Conservation (phyloP, 768 basidiomycete genomes). For the Boletus subparvulus region DNA sequence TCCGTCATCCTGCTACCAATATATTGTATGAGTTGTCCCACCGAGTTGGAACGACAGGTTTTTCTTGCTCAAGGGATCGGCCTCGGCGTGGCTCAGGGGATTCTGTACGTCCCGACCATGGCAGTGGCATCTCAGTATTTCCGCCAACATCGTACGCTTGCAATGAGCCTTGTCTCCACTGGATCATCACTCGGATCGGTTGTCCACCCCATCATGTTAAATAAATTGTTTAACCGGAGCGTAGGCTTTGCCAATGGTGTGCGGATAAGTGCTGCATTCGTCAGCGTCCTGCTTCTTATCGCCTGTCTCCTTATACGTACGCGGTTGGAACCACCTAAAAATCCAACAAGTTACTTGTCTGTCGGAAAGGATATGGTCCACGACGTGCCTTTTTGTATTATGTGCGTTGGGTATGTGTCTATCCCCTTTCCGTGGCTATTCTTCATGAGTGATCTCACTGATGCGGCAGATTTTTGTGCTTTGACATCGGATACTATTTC, state of each 20-base stretch:
- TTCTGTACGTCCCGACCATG: constrained; percentile 46
- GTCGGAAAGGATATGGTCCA: constrained; percentile 14
- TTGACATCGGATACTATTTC: constrained; percentile 43
- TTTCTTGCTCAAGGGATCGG: constrained; percentile 51
- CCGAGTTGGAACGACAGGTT: constrained; percentile 31
- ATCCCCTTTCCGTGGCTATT: not conserved
- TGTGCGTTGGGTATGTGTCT: constrained; percentile 22
- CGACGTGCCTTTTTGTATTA: constrained; percentile 20
- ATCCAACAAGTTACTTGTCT: constrained; percentile 11
- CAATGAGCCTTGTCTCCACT: constrained; percentile 42
- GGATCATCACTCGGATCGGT: constrained; percentile 36
- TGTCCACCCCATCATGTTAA: constrained; percentile 33
- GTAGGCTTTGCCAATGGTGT: constrained; percentile 47
- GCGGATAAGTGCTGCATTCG: constrained; percentile 47
- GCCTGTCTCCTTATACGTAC: constrained; percentile 37
- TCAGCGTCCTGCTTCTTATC: constrained; percentile 36
- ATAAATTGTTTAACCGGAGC: constrained; percentile 19
- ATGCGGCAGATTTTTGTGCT: constrained; percentile 19
- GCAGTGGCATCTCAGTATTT: constrained; percentile 50
- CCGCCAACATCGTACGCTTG: constrained; percentile 37
- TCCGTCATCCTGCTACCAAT: constrained; percentile 16
- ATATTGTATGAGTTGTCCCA: not conserved
- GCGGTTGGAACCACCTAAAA: constrained; percentile 36
- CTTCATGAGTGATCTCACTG: not conserved
- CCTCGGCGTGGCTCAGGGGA: constrained; percentile 45